A percentile compares a stretch with the other conserved stretches of the same genome.
Evolutionary conservation across 2,329 filamentous ascomycete species (phyloP).

Genomic region (Alternaria conjuncta): DNA sequence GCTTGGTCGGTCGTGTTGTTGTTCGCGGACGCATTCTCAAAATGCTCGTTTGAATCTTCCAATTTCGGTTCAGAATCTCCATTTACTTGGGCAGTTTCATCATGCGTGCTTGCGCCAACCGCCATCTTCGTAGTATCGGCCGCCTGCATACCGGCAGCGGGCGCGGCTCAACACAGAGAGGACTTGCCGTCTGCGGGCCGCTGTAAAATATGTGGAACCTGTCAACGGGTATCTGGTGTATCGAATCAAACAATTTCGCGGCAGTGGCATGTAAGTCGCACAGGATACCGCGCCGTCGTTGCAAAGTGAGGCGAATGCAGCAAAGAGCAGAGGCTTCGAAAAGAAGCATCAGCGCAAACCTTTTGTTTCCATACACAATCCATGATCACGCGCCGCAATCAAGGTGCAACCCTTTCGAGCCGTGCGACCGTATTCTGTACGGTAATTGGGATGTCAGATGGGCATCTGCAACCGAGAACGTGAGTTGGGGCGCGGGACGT

Average conservation of each 20-base stretch:
- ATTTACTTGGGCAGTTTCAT: background rate
- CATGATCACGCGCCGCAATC: background rate
- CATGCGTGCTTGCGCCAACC: background rate
- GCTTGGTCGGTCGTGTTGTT: background rate
- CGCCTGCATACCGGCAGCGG: conserved; percentile 11
- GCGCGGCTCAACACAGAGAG: background rate
- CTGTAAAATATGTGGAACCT: background rate
- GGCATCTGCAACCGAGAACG: background rate
- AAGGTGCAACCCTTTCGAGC: background rate
- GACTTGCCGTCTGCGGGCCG: conserved; percentile 15
- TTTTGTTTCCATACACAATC: background rate
- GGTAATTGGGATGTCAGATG: background rate
- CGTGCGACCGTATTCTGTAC: background rate
- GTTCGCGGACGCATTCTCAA: background rate
- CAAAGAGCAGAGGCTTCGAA: background rate
- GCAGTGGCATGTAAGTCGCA: background rate
- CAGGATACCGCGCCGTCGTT: background rate
- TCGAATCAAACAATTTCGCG: background rate
- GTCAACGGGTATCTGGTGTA: background rate
- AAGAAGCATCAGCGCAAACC: background rate
- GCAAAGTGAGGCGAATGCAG: background rate
- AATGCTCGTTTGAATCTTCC: background rate
- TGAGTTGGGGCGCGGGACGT: background rate
- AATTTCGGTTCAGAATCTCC: background rate
- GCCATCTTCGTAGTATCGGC: background rate